A percentile compares a stretch with the other conserved stretches of the same genome.
phyloP scores from a whole-genome alignment of 352 stramenopile species.

The Plasmopara viticola region DNA sequence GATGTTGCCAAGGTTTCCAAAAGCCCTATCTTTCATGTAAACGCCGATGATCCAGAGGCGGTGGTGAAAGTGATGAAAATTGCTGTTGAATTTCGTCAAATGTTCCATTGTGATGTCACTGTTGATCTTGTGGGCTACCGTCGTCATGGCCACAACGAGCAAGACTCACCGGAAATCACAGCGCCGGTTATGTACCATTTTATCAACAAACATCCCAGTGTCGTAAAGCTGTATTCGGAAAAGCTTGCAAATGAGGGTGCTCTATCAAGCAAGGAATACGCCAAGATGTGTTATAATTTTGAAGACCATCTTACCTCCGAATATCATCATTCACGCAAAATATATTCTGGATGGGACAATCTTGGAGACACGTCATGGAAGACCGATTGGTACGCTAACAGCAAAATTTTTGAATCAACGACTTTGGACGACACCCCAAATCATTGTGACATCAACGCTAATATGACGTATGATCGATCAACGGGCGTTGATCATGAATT shows the following conservation, averaged over 20 bases:
- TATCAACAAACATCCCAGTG: slow-evolving; percentile 81
- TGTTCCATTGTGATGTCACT: slow-evolving; percentile 95
- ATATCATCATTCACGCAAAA: slow-evolving; percentile 65
- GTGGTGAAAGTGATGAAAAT: slow-evolving; percentile 90
- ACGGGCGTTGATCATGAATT: slow-evolving; percentile 73
- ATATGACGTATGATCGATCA: slow-evolving; percentile 33
- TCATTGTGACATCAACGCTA: slow-evolving; percentile 18
- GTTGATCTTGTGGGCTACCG: slow-evolving; percentile 99
- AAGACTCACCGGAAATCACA: slow-evolving; percentile 87
- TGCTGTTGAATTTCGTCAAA: slow-evolving; percentile 83
- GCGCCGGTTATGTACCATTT: slow-evolving; percentile 87
- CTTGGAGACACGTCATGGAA: slow-evolving; percentile 60
- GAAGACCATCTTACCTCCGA: slow-evolving; percentile 57
- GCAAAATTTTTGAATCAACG: slow-evolving; percentile 11
- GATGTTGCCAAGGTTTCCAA: slow-evolving; percentile 98
- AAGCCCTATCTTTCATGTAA: slow-evolving; percentile 92
- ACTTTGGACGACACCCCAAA: slow-evolving; percentile 4
- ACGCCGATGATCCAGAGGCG: slow-evolving; percentile 96
- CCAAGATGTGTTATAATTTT: slow-evolving; percentile 51
- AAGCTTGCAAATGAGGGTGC: slow-evolving; percentile 56
- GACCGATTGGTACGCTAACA: slow-evolving; percentile 45
- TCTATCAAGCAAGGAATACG: slow-evolving; percentile 40
- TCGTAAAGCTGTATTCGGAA: slow-evolving; percentile 72
- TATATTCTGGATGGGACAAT: slow-evolving; percentile 76
- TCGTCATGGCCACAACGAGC: slow-evolving; percentile 98